phyloP scores from a whole-genome alignment of 495 filamentous ascomycete species.

The Bombardia bombarda region DNA sequence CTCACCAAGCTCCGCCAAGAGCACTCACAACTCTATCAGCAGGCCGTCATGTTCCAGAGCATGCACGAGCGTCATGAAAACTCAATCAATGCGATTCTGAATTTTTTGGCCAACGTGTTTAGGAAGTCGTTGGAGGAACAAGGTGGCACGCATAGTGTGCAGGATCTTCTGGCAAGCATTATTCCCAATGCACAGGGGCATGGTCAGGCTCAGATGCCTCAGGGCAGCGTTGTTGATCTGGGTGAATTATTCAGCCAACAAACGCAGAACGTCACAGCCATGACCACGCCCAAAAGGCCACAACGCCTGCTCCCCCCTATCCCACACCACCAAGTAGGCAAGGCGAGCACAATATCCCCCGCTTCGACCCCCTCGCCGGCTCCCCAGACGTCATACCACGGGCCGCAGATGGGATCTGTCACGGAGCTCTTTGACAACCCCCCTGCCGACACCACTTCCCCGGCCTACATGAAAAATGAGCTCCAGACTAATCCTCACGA shows the following conservation, averaged over 20 bases:
- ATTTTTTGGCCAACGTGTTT: slow-evolving; percentile 94
- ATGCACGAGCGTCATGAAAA: slow-evolving; percentile 94
- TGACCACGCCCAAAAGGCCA: slow-evolving; percentile 34
- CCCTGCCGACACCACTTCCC: slow-evolving; percentile 27
- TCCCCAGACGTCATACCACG: slow-evolving; percentile 14
- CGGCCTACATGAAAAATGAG: slow-evolving; percentile 37
- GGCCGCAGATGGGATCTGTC: slow-evolving; percentile 33
- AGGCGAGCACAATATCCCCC: slow-evolving; percentile 20
- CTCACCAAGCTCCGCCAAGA: slow-evolving; percentile 73
- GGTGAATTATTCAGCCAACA: slow-evolving; percentile 52
- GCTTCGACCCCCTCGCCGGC: slow-evolving; percentile 19
- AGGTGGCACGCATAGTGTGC: slow-evolving; percentile 57
- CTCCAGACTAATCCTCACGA: slow-evolving; percentile 48
- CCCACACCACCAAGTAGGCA: slow-evolving; percentile 24
- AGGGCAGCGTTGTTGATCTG: slow-evolving; percentile 66
- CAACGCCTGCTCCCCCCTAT: slow-evolving; percentile 41
- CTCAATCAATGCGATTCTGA: slow-evolving; percentile 95
- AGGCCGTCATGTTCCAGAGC: slow-evolving; percentile 81
- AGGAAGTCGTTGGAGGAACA: slow-evolving; percentile 57
- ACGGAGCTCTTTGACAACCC: slow-evolving; percentile 41
- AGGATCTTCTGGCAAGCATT: slow-evolving; percentile 62
- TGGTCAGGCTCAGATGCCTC: slow-evolving; percentile 37
- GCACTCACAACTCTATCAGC: slow-evolving; percentile 81
- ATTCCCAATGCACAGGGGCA: slow-evolving; percentile 46
- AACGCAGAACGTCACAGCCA: slow-evolving; percentile 24